Conservation (phyloP, 331 rosid genomes). For the Phaseolus coccineus region DNA sequence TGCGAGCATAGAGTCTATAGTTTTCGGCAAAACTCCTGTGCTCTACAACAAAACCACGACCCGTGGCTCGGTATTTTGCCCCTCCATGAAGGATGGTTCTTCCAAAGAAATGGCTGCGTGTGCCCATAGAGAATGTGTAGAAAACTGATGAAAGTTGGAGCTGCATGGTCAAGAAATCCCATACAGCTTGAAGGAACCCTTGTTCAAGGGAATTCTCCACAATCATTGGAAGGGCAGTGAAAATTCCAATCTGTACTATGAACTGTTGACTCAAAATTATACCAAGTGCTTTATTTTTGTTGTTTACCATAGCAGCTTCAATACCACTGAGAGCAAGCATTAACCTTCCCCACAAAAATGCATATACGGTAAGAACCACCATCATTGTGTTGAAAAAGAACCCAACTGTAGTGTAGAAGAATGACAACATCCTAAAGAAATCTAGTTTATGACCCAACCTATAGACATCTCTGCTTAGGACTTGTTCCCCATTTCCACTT, state of each 20-base stretch:
- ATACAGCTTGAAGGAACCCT: constrained; percentile 81
- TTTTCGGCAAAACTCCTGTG: constrained; percentile 90
- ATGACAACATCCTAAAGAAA: constrained; percentile 85
- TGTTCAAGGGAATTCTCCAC: constrained; percentile 82
- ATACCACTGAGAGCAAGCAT: constrained; percentile 86
- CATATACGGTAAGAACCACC: constrained; percentile 80
- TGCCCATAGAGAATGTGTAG: constrained; percentile 89
- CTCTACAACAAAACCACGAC: constrained; percentile 93
- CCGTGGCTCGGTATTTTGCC: constrained; percentile 89
- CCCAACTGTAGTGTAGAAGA: constrained; percentile 85
- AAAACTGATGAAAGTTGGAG: constrained; percentile 93
- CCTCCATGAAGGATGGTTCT: constrained; percentile 92
- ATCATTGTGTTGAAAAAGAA: constrained; percentile 86
- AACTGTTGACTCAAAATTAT: constrained; percentile 85
- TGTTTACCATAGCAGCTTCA: constrained; percentile 60
- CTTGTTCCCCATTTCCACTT: constrained; percentile 93
- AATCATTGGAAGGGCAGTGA: constrained; percentile 92
- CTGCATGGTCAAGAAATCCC: constrained; percentile 92
- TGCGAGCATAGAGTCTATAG: constrained; percentile 87
- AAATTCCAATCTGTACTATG: constrained; percentile 84
- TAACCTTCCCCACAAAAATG: constrained; percentile 84
- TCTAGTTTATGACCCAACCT: constrained; percentile 89
- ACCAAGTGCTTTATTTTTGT: constrained; percentile 63
- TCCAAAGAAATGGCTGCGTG: constrained; percentile 87
- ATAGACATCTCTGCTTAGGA: constrained; percentile 83